A percentile compares a stretch with the other conserved stretches of the same genome.
phyloP scores from a whole-genome alignment of 805 yeast genomes.

The Wickerhamomyces ciferrii region DNA sequence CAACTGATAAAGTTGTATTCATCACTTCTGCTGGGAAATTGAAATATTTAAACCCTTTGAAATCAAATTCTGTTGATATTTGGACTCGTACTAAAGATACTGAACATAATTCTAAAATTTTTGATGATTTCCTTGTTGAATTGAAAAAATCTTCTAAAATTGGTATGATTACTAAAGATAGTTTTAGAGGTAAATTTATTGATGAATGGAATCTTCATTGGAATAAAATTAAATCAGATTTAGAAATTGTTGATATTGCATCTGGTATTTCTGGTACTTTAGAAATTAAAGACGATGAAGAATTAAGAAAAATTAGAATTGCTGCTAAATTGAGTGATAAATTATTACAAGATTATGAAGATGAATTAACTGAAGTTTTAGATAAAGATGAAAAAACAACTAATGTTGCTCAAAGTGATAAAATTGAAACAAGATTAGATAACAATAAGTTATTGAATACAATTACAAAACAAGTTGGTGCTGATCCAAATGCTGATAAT shows the following conservation, averaged over 20 bases:
- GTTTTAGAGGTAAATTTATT: conserved; percentile 78
- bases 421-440: conserved; percentile 77
- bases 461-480: conserved; percentile 49
- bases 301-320: conserved; percentile 53
- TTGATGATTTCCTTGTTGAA: conserved; percentile 46
- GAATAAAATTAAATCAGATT: conserved; percentile 30
- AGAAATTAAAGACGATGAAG: conserved; percentile 78
- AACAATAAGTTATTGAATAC: conserved; percentile 61
- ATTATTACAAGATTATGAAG: conserved; percentile 76
- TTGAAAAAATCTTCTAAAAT: conserved; percentile 42
- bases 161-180: conserved; percentile 73
- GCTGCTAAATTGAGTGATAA: conserved; percentile 78
- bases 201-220: conserved; percentile 64
- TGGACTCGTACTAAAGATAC: conserved; percentile 80
- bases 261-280: conserved; percentile 49
- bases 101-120: conserved; percentile 65
- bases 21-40: conserved; percentile 85
- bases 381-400: conserved; percentile 81
- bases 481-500: conserved; percentile 68
- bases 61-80: conserved; percentile 41
- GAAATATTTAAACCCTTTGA: conserved; percentile 62
- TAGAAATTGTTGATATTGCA: conserved; percentile 48
- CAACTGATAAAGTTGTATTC: conserved; percentile 52
- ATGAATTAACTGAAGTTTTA: conserved; percentile 80
- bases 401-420: conserved; percentile 62